Base-by-base conservation (phyloP, 2,329 filamentous ascomycete species). In the Botrytis squamosa region DNA sequence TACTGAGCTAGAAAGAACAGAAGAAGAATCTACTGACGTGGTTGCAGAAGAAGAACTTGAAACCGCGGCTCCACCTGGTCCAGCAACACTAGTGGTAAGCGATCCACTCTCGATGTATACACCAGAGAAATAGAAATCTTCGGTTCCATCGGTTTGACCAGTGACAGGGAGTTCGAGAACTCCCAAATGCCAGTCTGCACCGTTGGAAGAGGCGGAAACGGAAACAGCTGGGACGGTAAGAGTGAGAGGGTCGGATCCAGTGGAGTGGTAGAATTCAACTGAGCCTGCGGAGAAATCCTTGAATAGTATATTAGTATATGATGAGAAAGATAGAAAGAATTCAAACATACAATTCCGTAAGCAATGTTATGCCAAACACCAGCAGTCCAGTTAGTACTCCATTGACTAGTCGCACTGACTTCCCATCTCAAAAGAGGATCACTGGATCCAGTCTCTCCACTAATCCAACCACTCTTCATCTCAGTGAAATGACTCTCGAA, bases 401-500 rank as follows among this genome's bases (percentile, higher is more conserved):
- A 93, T 77, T 92, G 84, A 68, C 86, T 87, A 77, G 86, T 83
- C 25, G 89, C 86, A 74, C 85, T 85, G 16, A 89, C 88, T 81
- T 89, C 87, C 90, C 91, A 93, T 77, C 89, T 87, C 76, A 93
- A 84, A 76, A 92, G 84, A 44, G 85, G 83, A 74, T 87, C 84
- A 33, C 81, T 74, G 81, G 83, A 84, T 59, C 83, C 85, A 46
- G 80, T 76, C 72, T 84, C 83, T 63, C 86, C 86, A 70, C 82
- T 83, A 40, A 90, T 83, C 86, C 87, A 89, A 63, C 91, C 91
- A 73, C 88, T 88, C 84, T 93, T 93, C 81, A 93, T 83, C 84
- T 93, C 91, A 20, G 91, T 93, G 82, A 93, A 93, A 83, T 93
- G 91, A 80, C 85, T 88, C 83, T 92, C 91, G 83, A 89, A 90